Evolutionary conservation across 345 rosid species (phyloP).

Genomic region (Sonneratia caseolaris): DNA sequence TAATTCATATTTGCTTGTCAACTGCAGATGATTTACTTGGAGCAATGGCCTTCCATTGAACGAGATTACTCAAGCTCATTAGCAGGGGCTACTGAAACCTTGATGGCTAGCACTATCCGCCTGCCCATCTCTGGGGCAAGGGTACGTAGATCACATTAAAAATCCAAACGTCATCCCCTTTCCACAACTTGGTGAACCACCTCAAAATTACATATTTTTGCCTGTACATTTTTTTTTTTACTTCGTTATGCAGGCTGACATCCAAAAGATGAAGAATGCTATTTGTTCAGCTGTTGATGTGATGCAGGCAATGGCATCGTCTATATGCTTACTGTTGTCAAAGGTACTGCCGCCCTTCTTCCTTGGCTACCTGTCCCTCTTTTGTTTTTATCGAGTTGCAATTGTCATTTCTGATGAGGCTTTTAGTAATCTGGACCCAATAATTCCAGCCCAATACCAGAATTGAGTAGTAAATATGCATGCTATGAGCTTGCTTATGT

Average conservation of each 20-base stretch:
- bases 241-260: slow-evolving; percentile 49
- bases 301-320: slow-evolving; percentile 83
- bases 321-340: slow-evolving; percentile 48
- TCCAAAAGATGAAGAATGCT: slow-evolving; percentile 62
- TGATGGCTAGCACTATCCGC: slow-evolving; percentile 75
- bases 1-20: slow-evolving; percentile 8
- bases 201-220: not conserved
- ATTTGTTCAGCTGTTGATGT: slow-evolving; percentile 80
- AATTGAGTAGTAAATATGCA: not conserved
- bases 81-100: slow-evolving; percentile 62
- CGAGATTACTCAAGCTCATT: slow-evolving; percentile 53
- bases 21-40: slow-evolving; percentile 52
- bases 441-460: not conserved
- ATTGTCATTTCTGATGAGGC: not conserved
- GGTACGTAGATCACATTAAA: slow-evolving; percentile 26
- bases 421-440: not conserved
- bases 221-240: not conserved
- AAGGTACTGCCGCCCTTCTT: slow-evolving; percentile 34
- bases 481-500: not conserved
- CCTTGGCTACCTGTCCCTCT: not conserved
- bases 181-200: not conserved
- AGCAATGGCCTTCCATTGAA: slow-evolving; percentile 52
- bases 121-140: slow-evolving; percentile 76
- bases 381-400: not conserved
- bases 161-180: not conserved